phyloP scores from a whole-genome alignment of 345 rosid species.

The Durio zibethinus region DNA sequence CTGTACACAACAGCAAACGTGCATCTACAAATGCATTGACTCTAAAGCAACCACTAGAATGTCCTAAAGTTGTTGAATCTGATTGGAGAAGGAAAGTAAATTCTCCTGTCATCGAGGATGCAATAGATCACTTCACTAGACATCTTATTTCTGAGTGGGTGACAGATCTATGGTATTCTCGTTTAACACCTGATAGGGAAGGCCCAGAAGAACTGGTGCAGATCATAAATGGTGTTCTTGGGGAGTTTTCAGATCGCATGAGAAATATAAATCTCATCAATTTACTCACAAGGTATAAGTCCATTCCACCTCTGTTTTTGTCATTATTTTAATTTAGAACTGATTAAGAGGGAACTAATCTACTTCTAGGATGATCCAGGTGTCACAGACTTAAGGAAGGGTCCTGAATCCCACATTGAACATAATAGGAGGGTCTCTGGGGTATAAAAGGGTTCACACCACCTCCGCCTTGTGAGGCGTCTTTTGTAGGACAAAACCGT shows the following conservation, averaged over 20 bases:
- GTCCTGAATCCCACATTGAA: too few relatives aligned
- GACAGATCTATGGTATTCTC: slow-evolving; percentile 88
- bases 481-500: too few relatives aligned
- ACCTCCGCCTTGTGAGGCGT: too few relatives aligned
- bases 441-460: too few relatives aligned
- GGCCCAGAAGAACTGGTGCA: slow-evolving; percentile 87
- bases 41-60: slow-evolving; percentile 41
- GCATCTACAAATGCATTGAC: slow-evolving; percentile 29
- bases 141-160: slow-evolving; percentile 93
- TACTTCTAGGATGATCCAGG: slow-evolving; percentile 37
- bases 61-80: slow-evolving; percentile 44
- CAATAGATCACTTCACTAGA: slow-evolving; percentile 79
- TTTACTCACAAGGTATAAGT: slow-evolving; percentile 71
- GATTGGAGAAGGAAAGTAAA: slow-evolving; percentile 90
- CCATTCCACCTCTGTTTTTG: slow-evolving; percentile 14
- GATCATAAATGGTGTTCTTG: slow-evolving; percentile 72
- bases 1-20: slow-evolving; percentile 55
- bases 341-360: slow-evolving; percentile 30
- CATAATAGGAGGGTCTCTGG: too few relatives aligned
- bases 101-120: slow-evolving; percentile 84
- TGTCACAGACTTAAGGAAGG: too few relatives aligned
- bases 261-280: slow-evolving; percentile 84
- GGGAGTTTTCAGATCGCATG: slow-evolving; percentile 73
- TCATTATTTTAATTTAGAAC: slow-evolving; percentile 4
- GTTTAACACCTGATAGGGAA: slow-evolving; percentile 78